A percentile compares a stretch with the other conserved stretches of the same genome.
These are phyloP conservation scores for Erodium maritimum DNA, from an alignment of 345 rosid genomes.

Conservation along the genomic window DNA sequence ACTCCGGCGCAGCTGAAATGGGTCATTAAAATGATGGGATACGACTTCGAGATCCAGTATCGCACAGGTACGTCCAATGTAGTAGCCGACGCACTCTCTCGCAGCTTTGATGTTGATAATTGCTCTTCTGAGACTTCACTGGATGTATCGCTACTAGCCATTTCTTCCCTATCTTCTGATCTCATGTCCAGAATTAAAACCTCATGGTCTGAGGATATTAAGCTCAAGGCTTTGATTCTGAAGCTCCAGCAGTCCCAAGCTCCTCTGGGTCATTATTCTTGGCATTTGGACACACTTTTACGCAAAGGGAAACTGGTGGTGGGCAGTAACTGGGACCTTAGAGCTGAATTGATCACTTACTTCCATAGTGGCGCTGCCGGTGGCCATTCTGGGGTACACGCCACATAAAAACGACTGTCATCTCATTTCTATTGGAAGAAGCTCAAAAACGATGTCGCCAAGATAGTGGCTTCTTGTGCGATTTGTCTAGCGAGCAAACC, in stretches of 20 bases:
- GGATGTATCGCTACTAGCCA: not conserved
- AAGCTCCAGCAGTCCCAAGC: too few species aligned
- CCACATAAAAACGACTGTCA: too few species aligned
- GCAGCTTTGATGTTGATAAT: too few species aligned
- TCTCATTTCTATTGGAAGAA: too few species aligned
- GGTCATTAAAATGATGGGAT: not conserved
- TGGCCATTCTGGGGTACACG: constrained; percentile 3
- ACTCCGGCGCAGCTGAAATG: not conserved
- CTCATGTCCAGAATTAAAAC: too few species aligned
- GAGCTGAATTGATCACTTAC: not conserved
- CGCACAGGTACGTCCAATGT: not conserved
- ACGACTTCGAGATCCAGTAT: not conserved
- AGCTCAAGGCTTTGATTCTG: too few species aligned
- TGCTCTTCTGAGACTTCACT: too few species aligned
- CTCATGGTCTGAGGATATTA: too few species aligned
- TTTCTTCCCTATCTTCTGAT: not conserved
- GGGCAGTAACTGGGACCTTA: not conserved
- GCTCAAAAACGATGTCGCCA: not conserved
- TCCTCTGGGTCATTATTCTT: not conserved
- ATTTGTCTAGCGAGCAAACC: constrained; percentile 1
- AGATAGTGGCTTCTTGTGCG: not conserved
- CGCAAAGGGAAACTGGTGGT: constrained; percentile 1
- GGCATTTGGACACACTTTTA: not conserved
- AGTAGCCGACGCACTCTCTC: constrained; percentile 2
- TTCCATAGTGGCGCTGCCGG: not conserved